Conservation (phyloP, 306 rosid genomes). For the Lupinus albus region DNA sequence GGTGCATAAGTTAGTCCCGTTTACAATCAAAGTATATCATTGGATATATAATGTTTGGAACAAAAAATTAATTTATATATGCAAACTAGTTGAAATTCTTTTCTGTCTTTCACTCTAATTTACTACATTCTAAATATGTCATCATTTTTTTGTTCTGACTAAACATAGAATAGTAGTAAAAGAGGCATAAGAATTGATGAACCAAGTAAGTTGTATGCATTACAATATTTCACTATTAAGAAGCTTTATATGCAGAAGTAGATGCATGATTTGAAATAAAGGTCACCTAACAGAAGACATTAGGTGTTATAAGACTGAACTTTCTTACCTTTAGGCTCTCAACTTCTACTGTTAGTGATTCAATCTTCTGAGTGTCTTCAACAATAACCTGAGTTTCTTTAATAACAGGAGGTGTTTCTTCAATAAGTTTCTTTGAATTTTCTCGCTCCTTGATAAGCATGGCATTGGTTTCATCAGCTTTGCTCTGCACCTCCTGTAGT, state of each 20-base stretch:
- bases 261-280: slow-evolving; percentile 35
- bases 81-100: slow-evolving; percentile 11
- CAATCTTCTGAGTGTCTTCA: slow-evolving; percentile 76
- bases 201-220: slow-evolving; percentile 9
- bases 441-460: slow-evolving; percentile 67
- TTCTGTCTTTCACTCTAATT: slow-evolving; percentile 21
- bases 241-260: slow-evolving; percentile 27
- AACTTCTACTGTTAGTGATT: slow-evolving; percentile 67
- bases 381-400: slow-evolving; percentile 76
- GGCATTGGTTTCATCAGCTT: slow-evolving; percentile 70
- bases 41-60: slow-evolving; percentile 22
- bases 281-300: slow-evolving; percentile 24
- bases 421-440: slow-evolving; percentile 60
- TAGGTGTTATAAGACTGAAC: slow-evolving; percentile 27
- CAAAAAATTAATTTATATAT: slow-evolving; percentile 15
- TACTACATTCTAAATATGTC: not conserved
- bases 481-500: slow-evolving; percentile 65
- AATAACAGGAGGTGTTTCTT: slow-evolving; percentile 79
- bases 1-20: slow-evolving; percentile 31
- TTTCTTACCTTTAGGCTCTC: slow-evolving; percentile 66
- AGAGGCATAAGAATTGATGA: slow-evolving; percentile 1
- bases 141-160: slow-evolving; percentile 25
- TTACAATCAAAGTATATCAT: slow-evolving; percentile 22
- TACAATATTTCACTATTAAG: slow-evolving; percentile 29
- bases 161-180: slow-evolving; percentile 33